Base-by-base conservation (phyloP, 495 filamentous ascomycete species). In the Sphaerosporella brunnea region DNA sequence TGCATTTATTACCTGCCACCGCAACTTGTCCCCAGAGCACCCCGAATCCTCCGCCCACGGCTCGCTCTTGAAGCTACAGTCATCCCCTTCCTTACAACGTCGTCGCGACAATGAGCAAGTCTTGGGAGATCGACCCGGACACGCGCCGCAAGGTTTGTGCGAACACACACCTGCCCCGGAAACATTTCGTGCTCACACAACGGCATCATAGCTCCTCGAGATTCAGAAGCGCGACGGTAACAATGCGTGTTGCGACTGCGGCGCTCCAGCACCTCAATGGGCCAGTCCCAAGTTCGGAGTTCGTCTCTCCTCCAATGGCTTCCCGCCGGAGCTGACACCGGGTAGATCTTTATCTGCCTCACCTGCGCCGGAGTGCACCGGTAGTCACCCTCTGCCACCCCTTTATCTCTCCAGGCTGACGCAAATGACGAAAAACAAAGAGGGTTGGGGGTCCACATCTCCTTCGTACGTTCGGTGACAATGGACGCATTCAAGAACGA, bases 221-320 rank as follows among this genome's bases (percentile, higher is more conserved):
- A 83, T 94, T 62, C 90, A 93, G 66, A 86, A 87, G 61, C 77
- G 75, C 44, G 77, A 82, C 53, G 74, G 74, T 45, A 97, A 97
- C 62, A 84, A 82, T 58, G 64, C 70, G 54, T 97, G 90, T 69
- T 84, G 83, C 68, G 90, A 97, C 66, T 97, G 90, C 68, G 75
- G 73, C 56, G 90, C 90, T 4, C 90, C 90, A 8, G 84, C 81
- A 37, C 90, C 90, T 35, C 90, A 97, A 82, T 97, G 90, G 90
- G 74, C 74, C 1, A 74, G 70, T 36, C 74, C 74, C 32, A 78
- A 78, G 59, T 78, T 78, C 55, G 74, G 74, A 49, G 58, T 60
- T 24, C 53, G 43, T 18, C 1, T 24, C 13, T 32, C 38, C n/a
- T 34, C 13, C 11, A 8, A 34, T 15, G 8, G 15, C 25, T 19